These are phyloP conservation scores for Pyrus bretschneideri DNA, from an alignment of 306 rosid species.

Conservation along the genomic window DNA sequence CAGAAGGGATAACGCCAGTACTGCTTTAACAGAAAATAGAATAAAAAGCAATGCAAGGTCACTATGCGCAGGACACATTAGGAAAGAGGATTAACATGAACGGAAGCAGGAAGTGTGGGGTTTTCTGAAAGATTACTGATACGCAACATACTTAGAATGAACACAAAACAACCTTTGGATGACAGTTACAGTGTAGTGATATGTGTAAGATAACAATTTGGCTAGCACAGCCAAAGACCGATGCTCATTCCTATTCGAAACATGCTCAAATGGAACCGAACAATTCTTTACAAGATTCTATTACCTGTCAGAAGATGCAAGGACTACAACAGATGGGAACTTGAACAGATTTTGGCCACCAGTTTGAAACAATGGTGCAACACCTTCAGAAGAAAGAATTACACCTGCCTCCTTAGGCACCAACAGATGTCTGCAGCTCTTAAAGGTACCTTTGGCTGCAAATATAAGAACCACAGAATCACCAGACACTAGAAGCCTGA, in stretches of 20 bases:
- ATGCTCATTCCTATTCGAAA: not conserved
- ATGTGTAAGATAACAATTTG: not conserved
- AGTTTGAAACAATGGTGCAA: conserved; percentile 24
- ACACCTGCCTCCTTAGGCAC: conserved; percentile 38
- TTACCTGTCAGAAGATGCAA: conserved; percentile 43
- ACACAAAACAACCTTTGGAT: not conserved
- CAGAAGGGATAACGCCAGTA: conserved; percentile 27
- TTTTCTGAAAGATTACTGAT: not conserved
- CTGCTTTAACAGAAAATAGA: conserved; percentile 19
- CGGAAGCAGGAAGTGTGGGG: not conserved
- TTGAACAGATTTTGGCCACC: conserved; percentile 24
- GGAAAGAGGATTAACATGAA: not conserved
- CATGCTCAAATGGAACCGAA: not conserved
- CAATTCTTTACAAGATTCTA: not conserved
- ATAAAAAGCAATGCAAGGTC: not conserved
- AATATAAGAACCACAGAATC: conserved; percentile 33
- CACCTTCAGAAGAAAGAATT: conserved; percentile 31
- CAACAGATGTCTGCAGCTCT: conserved; percentile 26
- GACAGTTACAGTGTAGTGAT: not conserved
- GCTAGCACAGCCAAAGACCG: not conserved
- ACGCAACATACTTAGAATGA: not conserved
- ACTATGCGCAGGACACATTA: not conserved
- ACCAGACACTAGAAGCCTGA: conserved; percentile 40
- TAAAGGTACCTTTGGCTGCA: conserved; percentile 28
- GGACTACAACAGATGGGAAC: conserved; percentile 29